phyloP scores from a whole-genome alignment of 352 stramenopile genomes.

The Aphanomyces invadans region DNA sequence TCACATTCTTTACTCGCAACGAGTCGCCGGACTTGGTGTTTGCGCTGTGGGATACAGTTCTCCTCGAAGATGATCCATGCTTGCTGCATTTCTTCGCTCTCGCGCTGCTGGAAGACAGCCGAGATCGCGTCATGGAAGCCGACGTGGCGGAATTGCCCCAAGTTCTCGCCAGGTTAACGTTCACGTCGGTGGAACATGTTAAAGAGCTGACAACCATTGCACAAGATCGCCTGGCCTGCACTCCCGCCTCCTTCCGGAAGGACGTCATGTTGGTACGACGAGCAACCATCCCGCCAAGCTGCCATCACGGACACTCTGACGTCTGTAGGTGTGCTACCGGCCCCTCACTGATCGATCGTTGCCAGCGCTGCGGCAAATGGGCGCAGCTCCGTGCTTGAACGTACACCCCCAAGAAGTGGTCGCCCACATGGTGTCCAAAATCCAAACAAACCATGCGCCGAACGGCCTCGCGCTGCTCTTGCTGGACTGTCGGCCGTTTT shows the following conservation, averaged over 20 bases:
- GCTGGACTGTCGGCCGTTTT: conserved; percentile 64
- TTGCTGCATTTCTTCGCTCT: conserved; percentile 86
- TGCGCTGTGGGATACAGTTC: conserved; percentile 87
- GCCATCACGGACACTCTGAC: too few relatives aligned
- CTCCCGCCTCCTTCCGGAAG: conserved; percentile 66
- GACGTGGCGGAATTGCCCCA: conserved; percentile 75
- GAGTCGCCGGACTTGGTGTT: conserved; percentile 67
- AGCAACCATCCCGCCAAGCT: not conserved
- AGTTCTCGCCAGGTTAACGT: conserved; percentile 67
- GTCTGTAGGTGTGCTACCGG: conserved; percentile 76
- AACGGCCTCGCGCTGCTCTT: conserved; percentile 60
- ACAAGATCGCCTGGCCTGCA: conserved; percentile 48
- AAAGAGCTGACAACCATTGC: conserved; percentile 48
- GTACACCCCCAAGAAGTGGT: conserved; percentile 80
- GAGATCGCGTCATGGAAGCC: conserved; percentile 45
- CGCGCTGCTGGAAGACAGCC: conserved; percentile 58
- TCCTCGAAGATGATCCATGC: conserved; percentile 83
- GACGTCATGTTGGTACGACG: conserved; percentile 35
- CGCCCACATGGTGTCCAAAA: conserved; percentile 43
- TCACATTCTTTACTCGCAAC: conserved; percentile 88
- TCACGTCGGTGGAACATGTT: conserved; percentile 47
- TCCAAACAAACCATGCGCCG: conserved; percentile 14
- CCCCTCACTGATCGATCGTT: conserved; percentile 56
- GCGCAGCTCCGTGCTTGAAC: conserved; percentile 63
- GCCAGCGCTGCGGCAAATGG: conserved; percentile 52